These are phyloP conservation scores for Petrea volubilis DNA, from an alignment of 257 asterid genomes.

Conservation along the genomic window DNA sequence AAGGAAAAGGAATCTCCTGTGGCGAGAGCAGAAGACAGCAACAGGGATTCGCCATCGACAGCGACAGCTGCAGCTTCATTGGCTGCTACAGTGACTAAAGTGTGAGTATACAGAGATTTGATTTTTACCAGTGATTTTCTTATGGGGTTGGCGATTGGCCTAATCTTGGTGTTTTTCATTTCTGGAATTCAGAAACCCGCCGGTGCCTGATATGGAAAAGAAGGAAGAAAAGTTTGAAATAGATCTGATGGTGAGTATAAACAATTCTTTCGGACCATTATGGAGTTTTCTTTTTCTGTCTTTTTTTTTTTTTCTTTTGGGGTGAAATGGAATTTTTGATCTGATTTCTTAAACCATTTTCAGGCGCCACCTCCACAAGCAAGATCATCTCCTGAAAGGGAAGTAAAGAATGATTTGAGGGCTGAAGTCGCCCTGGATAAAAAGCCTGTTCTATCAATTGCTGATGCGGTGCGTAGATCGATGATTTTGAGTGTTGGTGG, in stretches of 20 bases:
- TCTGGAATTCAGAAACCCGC: slow-evolving; percentile 41
- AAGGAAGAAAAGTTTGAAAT: slow-evolving; percentile 81
- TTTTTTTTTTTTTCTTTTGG: background rate
- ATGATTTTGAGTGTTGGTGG: background rate
- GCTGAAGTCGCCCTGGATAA: slow-evolving; percentile 38
- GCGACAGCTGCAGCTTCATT: slow-evolving; percentile 42
- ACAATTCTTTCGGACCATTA: background rate
- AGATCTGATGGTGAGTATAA: slow-evolving; percentile 87
- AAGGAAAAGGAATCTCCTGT: slow-evolving; percentile 50
- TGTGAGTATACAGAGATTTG: slow-evolving; percentile 49
- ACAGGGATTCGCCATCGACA: slow-evolving; percentile 40
- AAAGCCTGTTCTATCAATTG: slow-evolving; percentile 42
- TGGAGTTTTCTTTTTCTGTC: too few species aligned
- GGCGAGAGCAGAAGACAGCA: slow-evolving; percentile 38
- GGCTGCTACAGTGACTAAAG: slow-evolving; percentile 36
- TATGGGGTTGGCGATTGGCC: background rate
- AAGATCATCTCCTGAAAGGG: slow-evolving; percentile 64
- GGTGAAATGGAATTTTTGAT: background rate
- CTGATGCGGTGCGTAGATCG: slow-evolving; percentile 44
- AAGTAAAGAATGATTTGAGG: slow-evolving; percentile 33
- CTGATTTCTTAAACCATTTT: slow-evolving; percentile 15
- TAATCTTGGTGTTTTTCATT: slow-evolving; percentile 2
- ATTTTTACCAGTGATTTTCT: background rate
- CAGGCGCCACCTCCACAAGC: slow-evolving; percentile 90
- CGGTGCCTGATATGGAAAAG: slow-evolving; percentile 38